Conservation (phyloP, 208 protist genomes). For the Porcisia deanei region DNA sequence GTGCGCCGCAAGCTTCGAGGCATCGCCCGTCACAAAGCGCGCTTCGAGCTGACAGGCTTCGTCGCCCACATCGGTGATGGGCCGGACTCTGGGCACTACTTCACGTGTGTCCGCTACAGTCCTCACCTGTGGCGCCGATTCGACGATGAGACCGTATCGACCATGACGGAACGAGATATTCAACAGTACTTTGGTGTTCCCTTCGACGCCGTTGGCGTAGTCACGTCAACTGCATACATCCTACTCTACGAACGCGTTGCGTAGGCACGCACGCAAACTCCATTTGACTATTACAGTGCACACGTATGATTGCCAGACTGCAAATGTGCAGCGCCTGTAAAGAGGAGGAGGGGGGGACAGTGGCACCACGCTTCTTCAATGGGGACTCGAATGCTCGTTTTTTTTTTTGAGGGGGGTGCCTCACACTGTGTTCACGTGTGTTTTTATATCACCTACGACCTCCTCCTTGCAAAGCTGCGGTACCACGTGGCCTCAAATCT, state of each 20-base stretch:
- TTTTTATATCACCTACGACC: neutral
- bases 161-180: conserved; percentile 79
- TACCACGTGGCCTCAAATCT: neutral
- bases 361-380: no score
- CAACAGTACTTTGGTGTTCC: conserved; percentile 86
- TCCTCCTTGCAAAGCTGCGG: no score
- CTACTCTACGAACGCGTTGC: conserved; percentile 88
- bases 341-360: no score
- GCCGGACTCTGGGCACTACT: conserved; percentile 89
- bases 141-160: conserved; percentile 84
- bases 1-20: conserved; percentile 54
- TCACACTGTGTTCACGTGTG: neutral
- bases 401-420: neutral
- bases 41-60: conserved; percentile 87
- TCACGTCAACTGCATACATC: conserved; percentile 88
- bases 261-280: conserved; percentile 15
- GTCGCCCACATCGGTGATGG: conserved; percentile 87
- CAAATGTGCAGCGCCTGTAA: no score
- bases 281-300: no score
- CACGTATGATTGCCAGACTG: no score
- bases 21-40: conserved; percentile 66
- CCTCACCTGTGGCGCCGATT: conserved; percentile 85
- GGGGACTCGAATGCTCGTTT: no score
- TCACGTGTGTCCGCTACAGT: conserved; percentile 84
- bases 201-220: conserved; percentile 45